Percentiles rank a stretch among this genome's conserved stretches.
Evolutionary conservation across 139 green algal species (phyloP).

Genomic region (Chlamydomonas sp.): DNA sequence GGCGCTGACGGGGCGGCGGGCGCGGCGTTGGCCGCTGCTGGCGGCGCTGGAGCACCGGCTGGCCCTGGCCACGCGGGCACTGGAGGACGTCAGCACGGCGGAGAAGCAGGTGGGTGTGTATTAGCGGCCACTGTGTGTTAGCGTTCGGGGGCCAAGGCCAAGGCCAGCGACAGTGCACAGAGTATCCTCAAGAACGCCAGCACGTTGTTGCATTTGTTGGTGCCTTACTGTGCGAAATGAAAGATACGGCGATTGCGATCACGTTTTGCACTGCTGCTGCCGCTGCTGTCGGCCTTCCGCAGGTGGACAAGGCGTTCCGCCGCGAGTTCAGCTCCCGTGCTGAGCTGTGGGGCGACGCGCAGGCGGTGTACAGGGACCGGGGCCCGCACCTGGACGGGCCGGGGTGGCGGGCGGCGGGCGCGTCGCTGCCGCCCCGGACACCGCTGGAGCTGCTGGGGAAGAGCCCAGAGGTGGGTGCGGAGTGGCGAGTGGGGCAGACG

Average conservation of each 20-base stretch:
- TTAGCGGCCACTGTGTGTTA: neutral
- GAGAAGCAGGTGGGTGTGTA: constrained; percentile 23
- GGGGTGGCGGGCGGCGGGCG: neutral
- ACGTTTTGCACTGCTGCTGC: no score
- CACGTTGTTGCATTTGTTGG: no score
- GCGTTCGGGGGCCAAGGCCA: no score
- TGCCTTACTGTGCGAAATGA: no score
- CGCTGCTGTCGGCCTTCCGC: no score
- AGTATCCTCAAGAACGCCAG: no score
- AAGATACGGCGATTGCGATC: no score
- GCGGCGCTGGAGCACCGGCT: neutral
- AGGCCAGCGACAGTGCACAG: no score
- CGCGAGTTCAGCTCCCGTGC: constrained; percentile 31
- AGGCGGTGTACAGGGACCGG: constrained; percentile 40
- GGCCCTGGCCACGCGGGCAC: neutral
- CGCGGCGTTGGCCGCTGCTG: constrained; percentile 11
- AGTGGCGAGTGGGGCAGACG: neutral
- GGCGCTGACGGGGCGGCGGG: neutral
- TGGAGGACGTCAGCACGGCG: neutral
- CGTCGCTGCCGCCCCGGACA: constrained; percentile 1
- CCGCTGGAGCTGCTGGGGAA: constrained; percentile 44
- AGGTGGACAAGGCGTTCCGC: constrained; percentile 52
- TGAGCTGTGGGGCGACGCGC: constrained; percentile 27
- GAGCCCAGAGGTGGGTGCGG: constrained; percentile 18
- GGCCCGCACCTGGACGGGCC: neutral